Evolutionary conservation across 148 eudicot genomes (phyloP), one percentile per base, ranked within the genome.

Genomic region (Talinum fruticosum): DNA sequence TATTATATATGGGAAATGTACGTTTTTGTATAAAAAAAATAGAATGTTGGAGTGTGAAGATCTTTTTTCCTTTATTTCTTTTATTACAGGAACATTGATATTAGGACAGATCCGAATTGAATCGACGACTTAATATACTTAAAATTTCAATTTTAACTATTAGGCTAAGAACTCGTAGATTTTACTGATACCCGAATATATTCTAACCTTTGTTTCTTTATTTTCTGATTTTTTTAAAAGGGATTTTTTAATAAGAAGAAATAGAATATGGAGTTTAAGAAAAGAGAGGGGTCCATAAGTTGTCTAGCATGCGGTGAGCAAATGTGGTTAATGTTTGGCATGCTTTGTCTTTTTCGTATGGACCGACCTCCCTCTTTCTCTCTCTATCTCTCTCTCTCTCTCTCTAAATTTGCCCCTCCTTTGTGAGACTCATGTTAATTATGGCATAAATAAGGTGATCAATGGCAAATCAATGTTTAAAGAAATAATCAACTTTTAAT

Each of bases 271-370:
- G n/a, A 19, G n/a, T 47, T 72, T 28, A 24, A 10, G 28, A 21
- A 67, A 54, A 15, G 8, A 38, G 1, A 64, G 79, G 84, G 92
- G 85, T 36, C 90, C 90, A 77, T 80, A 66, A 66, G 41, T 64
- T 89, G 92, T 87, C 92, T 82, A 87, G 92, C 92, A 85, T 89
- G 92, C 90, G 84, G 83, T 84, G 79, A 72, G 54, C 87, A 83
- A 83, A 82, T 80, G 84, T 75, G 86, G 84, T 71, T 79, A 54
- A 73, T 82, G 80, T 82, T 80, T 35, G 70, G 84, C 92, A 89
- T 85, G 92, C 92, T 87, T 59, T 87, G 91, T 84, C 89, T 82
- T 83, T 82, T 67, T 69, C 72, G 14, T 73, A 64, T 64, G 75
- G 75, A 72, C 61, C 75, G 23, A 2, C 19, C n/a, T 66, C 7